These are phyloP conservation scores for Entoloma clypeatum DNA, from an alignment of 1,284 basidiomycete species.

Conservation along the genomic window DNA sequence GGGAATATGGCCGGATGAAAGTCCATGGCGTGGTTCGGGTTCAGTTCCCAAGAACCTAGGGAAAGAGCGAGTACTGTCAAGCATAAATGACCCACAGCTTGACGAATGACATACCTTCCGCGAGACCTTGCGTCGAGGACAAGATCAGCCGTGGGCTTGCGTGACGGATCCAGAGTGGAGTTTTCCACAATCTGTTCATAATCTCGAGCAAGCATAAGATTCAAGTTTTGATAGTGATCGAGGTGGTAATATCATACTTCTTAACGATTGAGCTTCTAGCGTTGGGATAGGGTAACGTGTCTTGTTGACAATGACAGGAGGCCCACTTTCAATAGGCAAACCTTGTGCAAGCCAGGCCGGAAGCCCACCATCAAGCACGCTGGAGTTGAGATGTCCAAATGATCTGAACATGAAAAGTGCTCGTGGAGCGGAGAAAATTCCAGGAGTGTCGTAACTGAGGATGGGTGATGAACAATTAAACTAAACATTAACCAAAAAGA, in stretches of 20 bases:
- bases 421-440: constrained; percentile 87
- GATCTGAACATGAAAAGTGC: constrained; percentile 90
- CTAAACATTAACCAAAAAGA: constrained; percentile 6
- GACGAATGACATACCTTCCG: constrained; percentile 54
- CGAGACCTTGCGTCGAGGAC: constrained; percentile 86
- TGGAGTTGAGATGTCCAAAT: constrained; percentile 83
- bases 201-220: constrained; percentile 39
- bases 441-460: constrained; percentile 78
- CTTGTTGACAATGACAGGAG: constrained; percentile 25
- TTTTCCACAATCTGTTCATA: constrained; percentile 86
- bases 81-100: too few relatives aligned
- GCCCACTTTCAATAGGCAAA: constrained; percentile 54
- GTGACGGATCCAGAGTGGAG: constrained; percentile 44
- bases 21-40: constrained; percentile 85
- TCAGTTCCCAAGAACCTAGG: constrained; percentile 73
- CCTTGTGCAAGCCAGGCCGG: constrained; percentile 81
- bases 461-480: constrained; percentile 12
- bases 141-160: constrained; percentile 52
- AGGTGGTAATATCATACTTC: constrained; percentile 46
- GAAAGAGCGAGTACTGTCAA: too few relatives aligned
- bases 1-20: constrained; percentile 94
- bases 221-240: constrained; percentile 16
- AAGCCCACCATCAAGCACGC: constrained; percentile 86
- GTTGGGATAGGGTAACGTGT: constrained; percentile 53
- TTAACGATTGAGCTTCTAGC: constrained; percentile 48